A percentile compares a stretch with the other conserved stretches of the same genome.
Conservation (phyloP, 2,329 filamentous ascomycete genomes). For the Beauveria sp. region DNA sequence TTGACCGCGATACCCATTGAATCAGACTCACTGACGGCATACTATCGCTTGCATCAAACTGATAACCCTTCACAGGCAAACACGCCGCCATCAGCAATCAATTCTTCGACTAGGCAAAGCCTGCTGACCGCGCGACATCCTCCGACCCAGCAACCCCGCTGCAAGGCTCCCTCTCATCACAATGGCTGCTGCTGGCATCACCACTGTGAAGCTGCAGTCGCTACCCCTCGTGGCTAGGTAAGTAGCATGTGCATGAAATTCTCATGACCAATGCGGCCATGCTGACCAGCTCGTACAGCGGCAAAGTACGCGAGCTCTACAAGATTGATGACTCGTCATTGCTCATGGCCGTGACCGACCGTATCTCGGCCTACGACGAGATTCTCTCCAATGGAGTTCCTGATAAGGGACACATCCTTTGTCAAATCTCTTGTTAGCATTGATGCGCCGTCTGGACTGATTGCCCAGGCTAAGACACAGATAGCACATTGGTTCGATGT, state of each 20-base stretch:
- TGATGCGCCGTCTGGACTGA: neutral
- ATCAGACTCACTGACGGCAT: neutral
- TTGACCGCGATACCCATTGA: neutral
- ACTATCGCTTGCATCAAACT: neutral
- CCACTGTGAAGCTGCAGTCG: slow-evolving; percentile 8
- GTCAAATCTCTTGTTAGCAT: slow-evolving; percentile 24
- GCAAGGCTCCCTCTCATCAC: neutral
- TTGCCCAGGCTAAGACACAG: neutral
- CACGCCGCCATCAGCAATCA: neutral
- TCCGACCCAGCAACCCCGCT: neutral
- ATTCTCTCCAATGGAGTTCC: slow-evolving; percentile 65
- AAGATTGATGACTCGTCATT: slow-evolving; percentile 59
- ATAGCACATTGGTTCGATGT: slow-evolving; percentile 48
- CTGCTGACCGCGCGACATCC: neutral
- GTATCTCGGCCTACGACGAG: slow-evolving; percentile 93
- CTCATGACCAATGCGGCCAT: neutral
- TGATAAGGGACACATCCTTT: slow-evolving; percentile 46
- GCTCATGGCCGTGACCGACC: slow-evolving; percentile 79
- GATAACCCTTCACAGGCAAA: neutral
- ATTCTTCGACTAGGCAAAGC: neutral
- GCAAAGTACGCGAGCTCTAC: slow-evolving; percentile 79
- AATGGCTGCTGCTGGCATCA: slow-evolving; percentile 5
- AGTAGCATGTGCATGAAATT: neutral
- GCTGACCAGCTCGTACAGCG: slow-evolving; percentile 14
- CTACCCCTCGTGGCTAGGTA: slow-evolving; percentile 11